phyloP scores from a whole-genome alignment of 768 basidiomycete species.

The Pleurotus djamor region DNA sequence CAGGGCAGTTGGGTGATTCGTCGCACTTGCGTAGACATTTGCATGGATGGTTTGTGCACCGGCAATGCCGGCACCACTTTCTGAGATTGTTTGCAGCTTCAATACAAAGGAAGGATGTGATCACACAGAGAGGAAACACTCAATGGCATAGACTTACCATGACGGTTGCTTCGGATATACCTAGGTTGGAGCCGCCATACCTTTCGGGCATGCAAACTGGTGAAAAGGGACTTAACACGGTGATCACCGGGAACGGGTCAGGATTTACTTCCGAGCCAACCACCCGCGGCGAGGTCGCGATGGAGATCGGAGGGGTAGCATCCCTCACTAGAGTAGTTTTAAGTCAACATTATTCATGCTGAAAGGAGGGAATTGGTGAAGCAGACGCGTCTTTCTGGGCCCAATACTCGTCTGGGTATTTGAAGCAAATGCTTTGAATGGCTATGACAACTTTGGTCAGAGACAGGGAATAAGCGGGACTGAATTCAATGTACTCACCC shows the following conservation, averaged over 20 bases:
- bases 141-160: slow-evolving; percentile 7
- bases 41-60: slow-evolving; percentile 16
- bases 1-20: neutral
- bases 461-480: neutral
- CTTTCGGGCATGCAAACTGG: slow-evolving; percentile 10
- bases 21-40: slow-evolving; percentile 14
- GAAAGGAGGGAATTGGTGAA: neutral
- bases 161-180: slow-evolving; percentile 15
- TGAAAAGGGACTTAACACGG: neutral
- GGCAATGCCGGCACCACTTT: slow-evolving; percentile 14
- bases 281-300: neutral
- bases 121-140: neutral
- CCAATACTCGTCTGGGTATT: slow-evolving; percentile 5
- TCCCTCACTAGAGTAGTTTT: neutral
- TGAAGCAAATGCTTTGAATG: neutral
- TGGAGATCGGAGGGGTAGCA: slow-evolving; percentile 4
- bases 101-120: neutral
- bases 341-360: neutral
- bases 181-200: slow-evolving; percentile 13
- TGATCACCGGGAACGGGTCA: neutral
- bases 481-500: neutral
- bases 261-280: slow-evolving; percentile 2
- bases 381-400: slow-evolving; percentile 2
- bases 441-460: neutral
- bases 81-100: slow-evolving; percentile 13